Evolutionary conservation across 306 rosid genomes (phyloP).

Genomic region (Cucumis sativus): DNA sequence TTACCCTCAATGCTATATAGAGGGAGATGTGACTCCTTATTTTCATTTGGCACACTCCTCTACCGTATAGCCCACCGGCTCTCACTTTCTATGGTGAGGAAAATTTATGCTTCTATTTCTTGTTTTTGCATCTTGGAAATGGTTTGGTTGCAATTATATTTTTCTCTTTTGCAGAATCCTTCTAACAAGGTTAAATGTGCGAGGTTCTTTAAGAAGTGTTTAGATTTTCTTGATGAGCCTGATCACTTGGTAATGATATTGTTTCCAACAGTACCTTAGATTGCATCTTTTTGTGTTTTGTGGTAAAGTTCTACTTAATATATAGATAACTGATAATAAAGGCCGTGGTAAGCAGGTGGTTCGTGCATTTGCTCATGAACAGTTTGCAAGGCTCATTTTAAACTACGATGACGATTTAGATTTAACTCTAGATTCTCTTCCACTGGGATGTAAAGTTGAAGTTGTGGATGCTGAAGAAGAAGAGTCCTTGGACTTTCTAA

Average conservation of each 20-base stretch:
- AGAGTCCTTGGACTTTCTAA: constrained; percentile 42
- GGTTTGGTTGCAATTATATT: constrained; percentile 12
- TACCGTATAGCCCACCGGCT: constrained; percentile 91
- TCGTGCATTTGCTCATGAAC: constrained; percentile 93
- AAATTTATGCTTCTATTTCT: constrained; percentile 8
- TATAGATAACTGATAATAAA: constrained; percentile 12
- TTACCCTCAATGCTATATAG: constrained; percentile 53
- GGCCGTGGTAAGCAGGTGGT: constrained; percentile 54
- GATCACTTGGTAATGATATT: constrained; percentile 64
- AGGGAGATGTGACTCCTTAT: constrained; percentile 73
- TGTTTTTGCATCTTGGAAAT: constrained; percentile 8
- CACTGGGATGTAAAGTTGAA: constrained; percentile 36
- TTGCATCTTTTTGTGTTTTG: constrained; percentile 2
- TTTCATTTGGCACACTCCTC: constrained; percentile 78
- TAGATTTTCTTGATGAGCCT: constrained; percentile 82
- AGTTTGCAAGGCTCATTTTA: constrained; percentile 89
- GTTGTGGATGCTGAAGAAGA: constrained; percentile 66
- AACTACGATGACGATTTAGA: constrained; percentile 65
- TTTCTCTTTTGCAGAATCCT: constrained; percentile 53
- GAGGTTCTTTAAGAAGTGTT: constrained; percentile 70
- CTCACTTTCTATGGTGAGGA: constrained; percentile 81
- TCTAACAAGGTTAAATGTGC: constrained; percentile 74
- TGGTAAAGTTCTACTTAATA: constrained; percentile 1
- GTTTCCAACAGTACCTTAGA: background rate
- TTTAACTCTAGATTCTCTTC: constrained; percentile 54